These are phyloP conservation scores for Calocera viscosa DNA, from an alignment of 768 basidiomycete species.

Conservation along the genomic window DNA sequence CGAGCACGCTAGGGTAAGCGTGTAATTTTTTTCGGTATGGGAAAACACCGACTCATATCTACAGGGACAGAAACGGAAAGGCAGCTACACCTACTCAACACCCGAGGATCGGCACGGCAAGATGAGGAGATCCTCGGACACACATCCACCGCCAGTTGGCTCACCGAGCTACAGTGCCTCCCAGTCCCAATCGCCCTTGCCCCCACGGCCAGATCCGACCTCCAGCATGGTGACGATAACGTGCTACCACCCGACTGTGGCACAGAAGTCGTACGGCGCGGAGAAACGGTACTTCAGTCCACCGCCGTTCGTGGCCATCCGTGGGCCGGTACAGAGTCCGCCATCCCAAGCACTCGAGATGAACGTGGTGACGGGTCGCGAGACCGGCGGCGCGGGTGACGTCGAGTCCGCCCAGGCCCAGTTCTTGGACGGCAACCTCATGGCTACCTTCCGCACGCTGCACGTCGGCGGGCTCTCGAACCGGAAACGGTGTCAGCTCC, in stretches of 20 bases:
- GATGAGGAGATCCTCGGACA: background rate
- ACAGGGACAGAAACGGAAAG: background rate
- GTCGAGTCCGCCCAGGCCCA: conserved; percentile 77
- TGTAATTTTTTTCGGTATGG: background rate
- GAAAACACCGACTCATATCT: background rate
- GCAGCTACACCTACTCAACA: background rate
- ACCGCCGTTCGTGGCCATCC: conserved; percentile 84
- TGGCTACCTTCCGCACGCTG: conserved; percentile 80
- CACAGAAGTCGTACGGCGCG: conserved; percentile 91
- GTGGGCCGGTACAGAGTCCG: conserved; percentile 43
- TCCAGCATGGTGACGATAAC: conserved; percentile 77
- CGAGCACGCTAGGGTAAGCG: conserved; percentile 6
- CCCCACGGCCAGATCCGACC: background rate
- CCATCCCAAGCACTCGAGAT: conserved; percentile 69
- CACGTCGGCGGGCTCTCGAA: conserved; percentile 78
- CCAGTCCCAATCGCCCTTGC: background rate
- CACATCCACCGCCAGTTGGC: background rate
- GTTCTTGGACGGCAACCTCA: conserved; percentile 68
- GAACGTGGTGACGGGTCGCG: conserved; percentile 52
- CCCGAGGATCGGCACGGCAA: background rate
- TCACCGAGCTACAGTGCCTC: background rate
- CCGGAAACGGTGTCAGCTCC: conserved; percentile 78
- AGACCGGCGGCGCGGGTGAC: conserved; percentile 48
- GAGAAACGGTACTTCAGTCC: conserved; percentile 92
- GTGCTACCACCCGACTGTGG: conserved; percentile 82